These are phyloP conservation scores for Hymenochaete sp. DNA, from an alignment of 1,284 basidiomycete species.

Conservation along the genomic window DNA sequence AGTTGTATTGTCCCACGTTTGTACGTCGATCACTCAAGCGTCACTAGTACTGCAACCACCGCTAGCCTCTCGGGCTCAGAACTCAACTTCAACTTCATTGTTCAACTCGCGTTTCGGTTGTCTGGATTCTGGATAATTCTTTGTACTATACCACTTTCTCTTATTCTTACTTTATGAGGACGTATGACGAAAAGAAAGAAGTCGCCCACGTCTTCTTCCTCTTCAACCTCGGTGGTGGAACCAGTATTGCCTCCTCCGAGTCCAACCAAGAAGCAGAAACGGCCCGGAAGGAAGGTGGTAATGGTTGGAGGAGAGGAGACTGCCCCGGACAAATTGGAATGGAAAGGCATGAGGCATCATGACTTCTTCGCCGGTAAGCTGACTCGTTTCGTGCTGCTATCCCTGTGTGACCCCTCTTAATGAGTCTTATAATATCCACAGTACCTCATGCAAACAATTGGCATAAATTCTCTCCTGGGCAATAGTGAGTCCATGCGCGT, in stretches of 20 bases:
- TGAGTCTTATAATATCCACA: background rate
- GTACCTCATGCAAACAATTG: constrained; percentile 1
- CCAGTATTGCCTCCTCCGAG: too few relatives aligned
- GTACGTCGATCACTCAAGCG: background rate
- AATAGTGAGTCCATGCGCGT: constrained; percentile 5
- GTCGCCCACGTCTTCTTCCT: too few relatives aligned
- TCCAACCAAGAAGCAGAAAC: constrained; percentile 1
- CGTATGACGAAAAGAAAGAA: too few relatives aligned
- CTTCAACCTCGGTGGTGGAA: too few relatives aligned
- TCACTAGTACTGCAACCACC: background rate
- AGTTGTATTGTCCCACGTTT: background rate
- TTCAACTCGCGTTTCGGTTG: background rate
- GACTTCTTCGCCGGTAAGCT: constrained; percentile 8
- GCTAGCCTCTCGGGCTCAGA: background rate
- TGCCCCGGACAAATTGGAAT: constrained; percentile 7
- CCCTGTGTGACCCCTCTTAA: background rate
- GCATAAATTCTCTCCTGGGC: background rate
- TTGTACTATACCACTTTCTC: too few relatives aligned
- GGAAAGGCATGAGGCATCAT: constrained; percentile 4
- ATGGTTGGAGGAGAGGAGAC: constrained; percentile 2
- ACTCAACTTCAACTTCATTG: background rate
- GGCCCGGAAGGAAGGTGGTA: background rate
- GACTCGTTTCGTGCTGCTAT: background rate
- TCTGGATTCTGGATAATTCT: background rate
- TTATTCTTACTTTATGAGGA: too few relatives aligned